phyloP scores from a whole-genome alignment of 371 early-diverging fungal species.

The Fennellomyces sp. region DNA sequence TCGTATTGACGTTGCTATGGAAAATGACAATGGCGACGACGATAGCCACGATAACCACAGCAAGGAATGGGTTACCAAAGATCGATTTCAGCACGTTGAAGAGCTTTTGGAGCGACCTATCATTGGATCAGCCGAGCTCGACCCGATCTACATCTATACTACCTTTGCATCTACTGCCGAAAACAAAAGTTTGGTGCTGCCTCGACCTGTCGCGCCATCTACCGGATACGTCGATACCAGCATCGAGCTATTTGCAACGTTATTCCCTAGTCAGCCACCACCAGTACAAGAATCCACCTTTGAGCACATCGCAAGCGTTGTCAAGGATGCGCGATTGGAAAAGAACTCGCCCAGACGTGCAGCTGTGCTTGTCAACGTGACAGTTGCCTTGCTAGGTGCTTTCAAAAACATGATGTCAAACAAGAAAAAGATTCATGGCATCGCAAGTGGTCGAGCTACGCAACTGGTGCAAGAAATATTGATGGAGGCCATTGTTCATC shows the following conservation, averaged over 20 bases:
- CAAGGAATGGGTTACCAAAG: constrained; percentile 63
- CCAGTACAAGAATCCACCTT: constrained; percentile 76
- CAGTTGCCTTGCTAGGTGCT: constrained; percentile 71
- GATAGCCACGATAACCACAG: constrained; percentile 30
- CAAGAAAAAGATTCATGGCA: constrained; percentile 24
- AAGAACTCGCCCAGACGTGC: constrained; percentile 77
- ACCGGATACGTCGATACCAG: constrained; percentile 46
- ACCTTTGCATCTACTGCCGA: constrained; percentile 27
- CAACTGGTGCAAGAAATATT: constrained; percentile 57
- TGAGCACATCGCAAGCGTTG: constrained; percentile 72
- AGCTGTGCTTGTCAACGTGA: constrained; percentile 81
- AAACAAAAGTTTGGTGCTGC: constrained; percentile 11
- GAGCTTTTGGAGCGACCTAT: constrained; percentile 61
- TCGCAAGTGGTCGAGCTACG: constrained; percentile 53
- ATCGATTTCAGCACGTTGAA: constrained; percentile 60
- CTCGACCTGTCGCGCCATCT: constrained; percentile 44
- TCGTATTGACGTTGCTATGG: constrained; percentile 46
- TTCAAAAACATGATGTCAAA: constrained; percentile 64
- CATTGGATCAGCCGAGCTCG: constrained; percentile 63
- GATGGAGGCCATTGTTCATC: constrained; percentile 72
- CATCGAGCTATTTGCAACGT: constrained; percentile 71
- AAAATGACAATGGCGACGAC: constrained; percentile 38
- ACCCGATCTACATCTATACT: constrained; percentile 59
- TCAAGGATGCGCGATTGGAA: constrained; percentile 66
- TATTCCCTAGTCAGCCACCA: constrained; percentile 67